These are phyloP conservation scores for Coemansia sp. DNA, from an alignment of 192 early-diverging fungal species.

Conservation along the genomic window DNA sequence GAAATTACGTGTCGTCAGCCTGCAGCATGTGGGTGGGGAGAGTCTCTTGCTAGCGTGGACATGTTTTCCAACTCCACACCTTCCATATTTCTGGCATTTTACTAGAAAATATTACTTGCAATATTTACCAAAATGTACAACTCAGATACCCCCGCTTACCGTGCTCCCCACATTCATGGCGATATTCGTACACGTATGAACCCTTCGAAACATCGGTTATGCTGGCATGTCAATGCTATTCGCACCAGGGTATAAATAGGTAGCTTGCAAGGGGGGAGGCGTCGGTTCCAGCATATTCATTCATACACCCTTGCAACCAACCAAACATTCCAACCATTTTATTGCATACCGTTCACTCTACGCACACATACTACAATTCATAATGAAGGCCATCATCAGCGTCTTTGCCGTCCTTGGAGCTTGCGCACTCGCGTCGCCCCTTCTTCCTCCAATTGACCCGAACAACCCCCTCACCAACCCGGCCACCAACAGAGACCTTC, in stretches of 20 bases:
- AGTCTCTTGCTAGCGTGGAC: neutral
- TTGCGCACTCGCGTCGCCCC: conserved; percentile 28
- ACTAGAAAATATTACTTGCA: neutral
- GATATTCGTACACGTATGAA: neutral
- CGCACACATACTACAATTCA: neutral
- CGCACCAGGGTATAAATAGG: neutral
- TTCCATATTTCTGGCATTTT: neutral
- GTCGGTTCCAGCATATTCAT: neutral
- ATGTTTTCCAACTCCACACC: neutral
- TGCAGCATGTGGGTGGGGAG: neutral
- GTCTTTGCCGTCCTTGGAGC: conserved; percentile 32
- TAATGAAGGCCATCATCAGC: conserved; percentile 39
- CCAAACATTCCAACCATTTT: neutral
- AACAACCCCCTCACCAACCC: conserved; percentile 52
- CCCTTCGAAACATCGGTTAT: neutral
- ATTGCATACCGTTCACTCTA: neutral
- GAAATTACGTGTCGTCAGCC: neutral
- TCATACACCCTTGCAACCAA: too few relatives aligned
- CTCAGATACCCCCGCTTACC: too few relatives aligned
- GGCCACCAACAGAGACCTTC: conserved; percentile 42
- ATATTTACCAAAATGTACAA: neutral
- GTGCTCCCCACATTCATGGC: neutral
- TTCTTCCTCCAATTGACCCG: conserved; percentile 38
- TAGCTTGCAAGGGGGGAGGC: neutral
- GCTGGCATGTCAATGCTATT: neutral